Evolutionary conservation across 371 early-diverging fungal species (phyloP).

Genomic region (Mortierella sp.): DNA sequence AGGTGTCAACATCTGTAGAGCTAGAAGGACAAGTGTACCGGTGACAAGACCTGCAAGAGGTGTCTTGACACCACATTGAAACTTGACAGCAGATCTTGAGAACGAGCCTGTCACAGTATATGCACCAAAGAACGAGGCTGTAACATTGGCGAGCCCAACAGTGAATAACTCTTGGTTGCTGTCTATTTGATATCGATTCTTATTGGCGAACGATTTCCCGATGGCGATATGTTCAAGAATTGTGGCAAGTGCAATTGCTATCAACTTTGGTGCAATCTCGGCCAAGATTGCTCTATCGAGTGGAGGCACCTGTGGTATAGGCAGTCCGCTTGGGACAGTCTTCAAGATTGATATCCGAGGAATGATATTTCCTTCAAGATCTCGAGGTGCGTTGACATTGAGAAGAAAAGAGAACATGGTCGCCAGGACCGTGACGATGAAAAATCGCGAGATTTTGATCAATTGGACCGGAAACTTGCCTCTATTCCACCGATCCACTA

Average conservation of each 20-base stretch:
- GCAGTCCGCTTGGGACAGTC: conserved; percentile 78
- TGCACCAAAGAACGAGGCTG: conserved; percentile 85
- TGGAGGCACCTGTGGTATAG: conserved; percentile 65
- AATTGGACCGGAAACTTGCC: conserved; percentile 55
- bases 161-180: conserved; percentile 90
- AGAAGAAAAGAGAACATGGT: conserved; percentile 61
- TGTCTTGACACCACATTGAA: conserved; percentile 83
- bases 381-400: conserved; percentile 28
- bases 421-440: conserved; percentile 66
- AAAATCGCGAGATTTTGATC: conserved; percentile 60
- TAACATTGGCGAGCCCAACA: conserved; percentile 84
- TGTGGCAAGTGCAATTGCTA: conserved; percentile 76
- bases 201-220: conserved; percentile 84
- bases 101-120: conserved; percentile 93
- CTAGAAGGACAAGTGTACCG: conserved; percentile 79
- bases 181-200: conserved; percentile 63
- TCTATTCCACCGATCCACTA: conserved; percentile 32
- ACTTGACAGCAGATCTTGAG: conserved; percentile 88
- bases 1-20: conserved; percentile 83
- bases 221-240: conserved; percentile 90
- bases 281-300: conserved; percentile 58
- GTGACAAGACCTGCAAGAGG: conserved; percentile 87
- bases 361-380: conserved; percentile 21
- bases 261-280: conserved; percentile 64
- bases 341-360: conserved; percentile 70